Evolutionary conservation across 305 asterid species (phyloP).

Genomic region (Fraxinus baroniana): DNA sequence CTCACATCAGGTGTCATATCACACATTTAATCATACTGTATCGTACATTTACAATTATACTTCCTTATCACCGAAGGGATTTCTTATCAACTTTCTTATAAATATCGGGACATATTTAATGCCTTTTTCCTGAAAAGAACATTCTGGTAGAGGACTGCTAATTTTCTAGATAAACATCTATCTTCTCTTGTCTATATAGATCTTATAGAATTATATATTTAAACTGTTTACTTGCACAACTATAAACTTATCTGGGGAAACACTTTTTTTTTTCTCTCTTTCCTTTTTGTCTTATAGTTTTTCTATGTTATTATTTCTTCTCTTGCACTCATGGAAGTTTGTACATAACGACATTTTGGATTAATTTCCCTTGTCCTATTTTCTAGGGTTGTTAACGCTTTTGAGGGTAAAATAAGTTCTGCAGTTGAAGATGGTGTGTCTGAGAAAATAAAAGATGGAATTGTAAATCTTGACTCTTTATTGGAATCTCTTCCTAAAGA

Average conservation of each 20-base stretch:
- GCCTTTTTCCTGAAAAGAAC: neutral
- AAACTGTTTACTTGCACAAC: neutral
- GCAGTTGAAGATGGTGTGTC: constrained; percentile 74
- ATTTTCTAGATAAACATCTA: neutral
- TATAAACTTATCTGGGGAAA: neutral
- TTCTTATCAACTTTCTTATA: neutral
- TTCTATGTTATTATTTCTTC: neutral
- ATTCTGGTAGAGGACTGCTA: neutral
- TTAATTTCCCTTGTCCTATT: constrained; percentile 9
- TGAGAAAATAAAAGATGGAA: constrained; percentile 51
- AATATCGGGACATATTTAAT: neutral
- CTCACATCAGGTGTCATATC: neutral
- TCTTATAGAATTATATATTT: neutral
- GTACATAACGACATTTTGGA: neutral
- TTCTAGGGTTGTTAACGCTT: constrained; percentile 75
- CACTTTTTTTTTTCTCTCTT: neutral
- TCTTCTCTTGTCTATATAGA: neutral
- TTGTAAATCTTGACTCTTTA: constrained; percentile 49
- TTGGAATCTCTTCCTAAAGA: constrained; percentile 79
- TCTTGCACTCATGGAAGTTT: neutral
- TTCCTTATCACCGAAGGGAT: neutral
- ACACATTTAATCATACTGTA: neutral
- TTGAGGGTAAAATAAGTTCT: constrained; percentile 54
- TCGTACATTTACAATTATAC: neutral
- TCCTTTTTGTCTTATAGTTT: neutral